These are phyloP conservation scores for Colletotrichum agaves DNA, from an alignment of 2,329 filamentous ascomycete genomes.

Conservation along the genomic window DNA sequence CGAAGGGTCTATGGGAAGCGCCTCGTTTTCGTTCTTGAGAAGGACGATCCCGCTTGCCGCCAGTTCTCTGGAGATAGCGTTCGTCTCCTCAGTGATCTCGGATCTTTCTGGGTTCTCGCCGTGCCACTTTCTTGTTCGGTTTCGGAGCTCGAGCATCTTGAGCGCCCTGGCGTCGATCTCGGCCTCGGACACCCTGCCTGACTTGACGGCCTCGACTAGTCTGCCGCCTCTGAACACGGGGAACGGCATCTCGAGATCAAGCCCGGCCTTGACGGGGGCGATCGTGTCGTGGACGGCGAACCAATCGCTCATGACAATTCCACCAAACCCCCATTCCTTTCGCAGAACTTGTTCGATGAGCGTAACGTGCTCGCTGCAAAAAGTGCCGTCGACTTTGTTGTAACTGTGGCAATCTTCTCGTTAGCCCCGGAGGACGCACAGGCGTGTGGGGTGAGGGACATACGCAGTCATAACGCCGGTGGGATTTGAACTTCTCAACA, in stretches of 20 bases:
- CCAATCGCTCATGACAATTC: slow-evolving; percentile 50
- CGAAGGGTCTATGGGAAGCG: slow-evolving; percentile 6
- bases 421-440: neutral
- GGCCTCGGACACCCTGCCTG: slow-evolving; percentile 28
- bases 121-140: slow-evolving; percentile 23
- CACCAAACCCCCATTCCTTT: slow-evolving; percentile 48
- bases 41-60: slow-evolving; percentile 38
- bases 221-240: slow-evolving; percentile 38
- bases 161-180: slow-evolving; percentile 35
- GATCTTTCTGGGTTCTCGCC: slow-evolving; percentile 31
- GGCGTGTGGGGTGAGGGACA: neutral
- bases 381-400: slow-evolving; percentile 43
- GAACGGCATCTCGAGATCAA: slow-evolving; percentile 49
- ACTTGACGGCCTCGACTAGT: slow-evolving; percentile 37
- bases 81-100: slow-evolving; percentile 34
- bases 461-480: slow-evolving; percentile 39
- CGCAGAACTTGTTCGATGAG: slow-evolving; percentile 43
- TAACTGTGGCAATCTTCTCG: slow-evolving; percentile 37
- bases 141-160: slow-evolving; percentile 36
- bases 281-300: slow-evolving; percentile 46
- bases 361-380: slow-evolving; percentile 39
- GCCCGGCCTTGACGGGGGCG: slow-evolving; percentile 44
- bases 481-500: slow-evolving; percentile 35
- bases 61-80: slow-evolving; percentile 35
- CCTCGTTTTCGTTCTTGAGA: slow-evolving; percentile 34